phyloP scores from a whole-genome alignment of 306 rosid genomes.

The Vigna radiata region DNA sequence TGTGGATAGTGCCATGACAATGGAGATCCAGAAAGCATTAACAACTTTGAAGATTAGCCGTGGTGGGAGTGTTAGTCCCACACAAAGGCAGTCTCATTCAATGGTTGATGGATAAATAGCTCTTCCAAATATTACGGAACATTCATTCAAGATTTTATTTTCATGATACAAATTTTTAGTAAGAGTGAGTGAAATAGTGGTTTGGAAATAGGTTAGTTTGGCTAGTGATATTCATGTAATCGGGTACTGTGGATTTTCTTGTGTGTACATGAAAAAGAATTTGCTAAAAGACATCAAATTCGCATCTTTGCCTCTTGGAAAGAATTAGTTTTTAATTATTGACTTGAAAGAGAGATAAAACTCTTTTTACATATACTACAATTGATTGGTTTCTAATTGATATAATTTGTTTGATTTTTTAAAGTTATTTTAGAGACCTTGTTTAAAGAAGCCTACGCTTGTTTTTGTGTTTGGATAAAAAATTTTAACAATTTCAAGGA shows the following conservation, averaged over 20 bases:
- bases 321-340: too few species aligned
- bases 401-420: too few species aligned
- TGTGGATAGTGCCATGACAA: slow-evolving; percentile 95
- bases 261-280: not conserved
- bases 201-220: not conserved
- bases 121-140: not conserved
- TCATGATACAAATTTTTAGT: not conserved
- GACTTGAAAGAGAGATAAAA: too few species aligned
- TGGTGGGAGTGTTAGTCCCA: slow-evolving; percentile 75
- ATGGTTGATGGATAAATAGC: slow-evolving; percentile 47
- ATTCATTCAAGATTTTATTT: not conserved
- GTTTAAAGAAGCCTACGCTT: too few species aligned
- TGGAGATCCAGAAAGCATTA: slow-evolving; percentile 86
- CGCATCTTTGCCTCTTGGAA: too few species aligned
- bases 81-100: slow-evolving; percentile 59
- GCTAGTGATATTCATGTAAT: not conserved
- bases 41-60: slow-evolving; percentile 64
- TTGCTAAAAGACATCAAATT: too few species aligned
- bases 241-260: not conserved
- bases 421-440: too few species aligned
- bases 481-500: too few species aligned
- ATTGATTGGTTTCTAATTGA: too few species aligned
- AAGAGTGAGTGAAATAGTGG: not conserved
- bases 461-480: too few species aligned
- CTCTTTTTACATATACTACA: too few species aligned